These are phyloP conservation scores for Carex sylvatica DNA, from an alignment of 202 grass and related monocot genomes.

Conservation along the genomic window DNA sequence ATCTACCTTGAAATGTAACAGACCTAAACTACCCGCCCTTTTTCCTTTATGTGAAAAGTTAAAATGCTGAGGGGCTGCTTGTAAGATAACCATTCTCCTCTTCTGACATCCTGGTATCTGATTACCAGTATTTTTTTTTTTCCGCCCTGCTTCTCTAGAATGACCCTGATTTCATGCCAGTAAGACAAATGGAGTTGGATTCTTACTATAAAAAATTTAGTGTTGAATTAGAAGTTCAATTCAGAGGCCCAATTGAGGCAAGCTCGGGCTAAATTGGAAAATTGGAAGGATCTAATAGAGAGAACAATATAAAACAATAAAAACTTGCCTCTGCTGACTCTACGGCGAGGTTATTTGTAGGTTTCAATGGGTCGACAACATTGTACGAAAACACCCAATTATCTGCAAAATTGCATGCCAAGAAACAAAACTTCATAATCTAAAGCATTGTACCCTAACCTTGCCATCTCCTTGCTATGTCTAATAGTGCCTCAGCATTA, in stretches of 20 bases:
- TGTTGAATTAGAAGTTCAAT: neutral
- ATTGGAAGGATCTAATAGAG: neutral
- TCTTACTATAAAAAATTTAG: neutral
- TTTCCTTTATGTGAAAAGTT: too few species aligned
- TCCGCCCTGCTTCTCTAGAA: too few species aligned
- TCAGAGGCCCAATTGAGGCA: neutral
- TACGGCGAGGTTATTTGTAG: conserved; percentile 75
- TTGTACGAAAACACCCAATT: neutral
- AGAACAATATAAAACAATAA: conserved; percentile 15
- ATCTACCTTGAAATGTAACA: too few species aligned
- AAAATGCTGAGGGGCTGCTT: too few species aligned
- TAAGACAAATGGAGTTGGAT: conserved; percentile 7
- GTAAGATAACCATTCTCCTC: too few species aligned
- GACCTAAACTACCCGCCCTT: too few species aligned
- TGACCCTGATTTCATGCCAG: too few species aligned
- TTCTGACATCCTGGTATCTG: too few species aligned
- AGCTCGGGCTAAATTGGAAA: neutral
- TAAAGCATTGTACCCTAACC: neutral
- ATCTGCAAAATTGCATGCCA: neutral
- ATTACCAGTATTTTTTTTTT: too few species aligned
- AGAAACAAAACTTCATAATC: neutral
- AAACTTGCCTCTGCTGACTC: conserved; percentile 71
- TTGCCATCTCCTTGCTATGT: conserved; percentile 28
- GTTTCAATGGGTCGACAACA: conserved; percentile 75
- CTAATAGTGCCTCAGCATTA: conserved; percentile 86